These are phyloP conservation scores for Trichosanthes cucumerina DNA, from an alignment of 306 rosid genomes.

Conservation along the genomic window DNA sequence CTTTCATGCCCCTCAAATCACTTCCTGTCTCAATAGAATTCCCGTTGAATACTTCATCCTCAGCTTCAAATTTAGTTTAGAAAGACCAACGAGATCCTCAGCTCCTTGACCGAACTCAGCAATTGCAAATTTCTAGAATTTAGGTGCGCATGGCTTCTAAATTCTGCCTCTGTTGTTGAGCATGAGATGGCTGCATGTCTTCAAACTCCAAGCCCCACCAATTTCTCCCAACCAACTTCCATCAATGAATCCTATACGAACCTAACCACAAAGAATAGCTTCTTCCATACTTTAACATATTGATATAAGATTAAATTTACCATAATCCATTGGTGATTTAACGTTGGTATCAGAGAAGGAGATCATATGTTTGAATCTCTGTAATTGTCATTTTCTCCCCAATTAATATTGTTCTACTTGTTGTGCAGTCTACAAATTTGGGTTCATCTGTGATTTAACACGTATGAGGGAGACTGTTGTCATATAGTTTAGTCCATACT, in stretches of 20 bases:
- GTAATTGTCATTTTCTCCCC: too few species aligned
- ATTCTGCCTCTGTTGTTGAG: not conserved
- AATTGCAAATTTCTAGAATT: not conserved
- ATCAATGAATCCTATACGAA: not conserved
- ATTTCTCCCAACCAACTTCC: not conserved
- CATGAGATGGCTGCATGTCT: not conserved
- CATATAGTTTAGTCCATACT: not conserved
- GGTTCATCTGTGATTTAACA: too few species aligned
- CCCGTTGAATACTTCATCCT: not conserved
- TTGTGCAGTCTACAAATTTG: too few species aligned
- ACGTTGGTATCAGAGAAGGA: too few species aligned
- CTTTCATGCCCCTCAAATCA: not conserved
- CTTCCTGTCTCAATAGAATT: not conserved
- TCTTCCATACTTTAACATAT: not conserved
- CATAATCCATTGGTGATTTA: too few species aligned
- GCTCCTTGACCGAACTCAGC: not conserved
- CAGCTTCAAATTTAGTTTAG: not conserved
- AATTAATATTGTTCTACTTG: too few species aligned
- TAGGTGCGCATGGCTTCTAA: not conserved
- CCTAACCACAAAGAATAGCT: not conserved
- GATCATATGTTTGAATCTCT: too few species aligned
- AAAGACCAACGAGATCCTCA: not conserved
- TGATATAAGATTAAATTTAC: too few species aligned
- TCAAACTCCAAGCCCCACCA: not conserved
- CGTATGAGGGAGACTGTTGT: not conserved